Conservation (phyloP, 768 basidiomycete genomes). For the Pisolithus tinctorius region DNA sequence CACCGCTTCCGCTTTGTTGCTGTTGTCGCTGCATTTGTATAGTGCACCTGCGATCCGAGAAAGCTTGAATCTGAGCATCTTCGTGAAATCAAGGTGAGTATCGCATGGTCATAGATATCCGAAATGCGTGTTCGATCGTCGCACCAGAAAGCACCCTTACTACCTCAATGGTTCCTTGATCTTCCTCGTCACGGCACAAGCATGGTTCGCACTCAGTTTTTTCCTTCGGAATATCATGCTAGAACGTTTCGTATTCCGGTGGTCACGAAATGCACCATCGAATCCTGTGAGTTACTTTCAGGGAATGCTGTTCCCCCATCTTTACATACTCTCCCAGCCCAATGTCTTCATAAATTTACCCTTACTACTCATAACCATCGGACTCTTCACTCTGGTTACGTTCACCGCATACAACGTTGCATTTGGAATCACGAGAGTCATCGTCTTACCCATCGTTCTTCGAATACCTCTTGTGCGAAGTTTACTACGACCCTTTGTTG, state of each 20-base stretch:
- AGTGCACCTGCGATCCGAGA: constrained; percentile 20
- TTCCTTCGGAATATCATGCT: constrained; percentile 53
- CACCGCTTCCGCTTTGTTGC: constrained; percentile 36
- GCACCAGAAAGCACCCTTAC: constrained; percentile 60
- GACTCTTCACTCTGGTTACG: constrained; percentile 35
- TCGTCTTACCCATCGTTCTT: constrained; percentile 47
- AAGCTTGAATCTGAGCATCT: constrained; percentile 44
- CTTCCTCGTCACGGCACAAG: constrained; percentile 52
- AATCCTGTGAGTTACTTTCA: constrained; percentile 12
- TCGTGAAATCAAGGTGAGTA: constrained; percentile 61
- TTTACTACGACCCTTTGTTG: constrained; percentile 53
- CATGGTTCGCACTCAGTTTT: constrained; percentile 39
- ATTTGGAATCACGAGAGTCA: constrained; percentile 42
- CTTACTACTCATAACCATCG: constrained; percentile 29
- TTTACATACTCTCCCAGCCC: constrained; percentile 8
- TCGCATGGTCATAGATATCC: neutral
- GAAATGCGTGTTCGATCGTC: neutral
- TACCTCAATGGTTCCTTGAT: constrained; percentile 65
- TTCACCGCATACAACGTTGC: constrained; percentile 32
- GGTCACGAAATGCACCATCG: constrained; percentile 22
- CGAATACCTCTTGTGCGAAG: constrained; percentile 45
- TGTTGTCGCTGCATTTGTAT: constrained; percentile 40
- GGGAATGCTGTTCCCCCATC: neutral
- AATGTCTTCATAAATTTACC: constrained; percentile 13
- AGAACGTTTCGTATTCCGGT: constrained; percentile 51